These are phyloP conservation scores for Venturia carpophila DNA, from an alignment of 2,329 filamentous ascomycete species.

Conservation along the genomic window DNA sequence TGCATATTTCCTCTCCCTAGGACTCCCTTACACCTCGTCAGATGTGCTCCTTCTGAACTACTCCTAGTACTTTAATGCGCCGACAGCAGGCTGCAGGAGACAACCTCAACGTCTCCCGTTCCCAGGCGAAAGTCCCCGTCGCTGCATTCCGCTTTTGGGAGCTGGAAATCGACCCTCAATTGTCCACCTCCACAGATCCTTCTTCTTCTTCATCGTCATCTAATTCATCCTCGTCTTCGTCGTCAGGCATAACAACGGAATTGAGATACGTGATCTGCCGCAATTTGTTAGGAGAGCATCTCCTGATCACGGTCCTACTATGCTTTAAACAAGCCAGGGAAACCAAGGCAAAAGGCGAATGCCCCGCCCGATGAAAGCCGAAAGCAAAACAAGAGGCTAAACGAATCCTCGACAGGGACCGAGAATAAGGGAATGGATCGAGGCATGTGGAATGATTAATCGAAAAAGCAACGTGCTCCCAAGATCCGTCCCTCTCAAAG, in stretches of 20 bases:
- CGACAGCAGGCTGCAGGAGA: background rate
- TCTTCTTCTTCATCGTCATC: constrained; percentile 20
- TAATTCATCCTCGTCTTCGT: constrained; percentile 25
- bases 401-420: background rate
- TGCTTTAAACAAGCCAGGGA: constrained; percentile 8
- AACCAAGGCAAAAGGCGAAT: background rate
- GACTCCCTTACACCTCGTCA: background rate
- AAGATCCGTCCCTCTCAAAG: background rate
- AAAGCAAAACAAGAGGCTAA: background rate
- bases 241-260: constrained; percentile 43
- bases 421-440: background rate
- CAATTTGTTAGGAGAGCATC: constrained; percentile 16
- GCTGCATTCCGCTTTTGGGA: background rate
- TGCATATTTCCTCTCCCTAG: background rate
- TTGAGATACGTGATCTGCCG: constrained; percentile 45
- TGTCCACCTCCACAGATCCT: constrained; percentile 7
- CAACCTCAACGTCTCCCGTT: background rate
- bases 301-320: background rate
- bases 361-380: background rate
- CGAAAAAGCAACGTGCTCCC: background rate
- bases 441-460: background rate
- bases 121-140: background rate
- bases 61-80: constrained; percentile 1
- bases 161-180: background rate
- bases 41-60: background rate